Percentiles rank a stretch among this genome's conserved stretches.
Evolutionary conservation across 2,329 filamentous ascomycete species (phyloP).

Genomic region (Beauveria pseudobassiana): DNA sequence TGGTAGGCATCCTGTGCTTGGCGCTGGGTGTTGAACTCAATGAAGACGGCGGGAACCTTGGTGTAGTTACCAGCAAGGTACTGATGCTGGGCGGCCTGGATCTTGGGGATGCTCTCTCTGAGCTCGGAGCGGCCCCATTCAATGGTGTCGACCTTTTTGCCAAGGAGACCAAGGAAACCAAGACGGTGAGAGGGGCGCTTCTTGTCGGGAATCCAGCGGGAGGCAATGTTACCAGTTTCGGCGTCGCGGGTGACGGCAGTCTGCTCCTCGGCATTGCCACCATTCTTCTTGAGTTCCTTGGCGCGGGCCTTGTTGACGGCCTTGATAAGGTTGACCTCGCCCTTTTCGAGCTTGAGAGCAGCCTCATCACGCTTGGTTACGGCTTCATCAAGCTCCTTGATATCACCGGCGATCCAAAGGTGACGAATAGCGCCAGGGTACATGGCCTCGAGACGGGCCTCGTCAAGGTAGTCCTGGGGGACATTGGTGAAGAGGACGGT

Average conservation of each 20-base stretch:
- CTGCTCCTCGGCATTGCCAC: conserved; percentile 18
- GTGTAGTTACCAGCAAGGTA: conserved; percentile 58
- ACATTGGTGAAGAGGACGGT: conserved; percentile 88
- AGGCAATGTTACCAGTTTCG: conserved; percentile 58
- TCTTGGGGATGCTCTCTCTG: conserved; percentile 52
- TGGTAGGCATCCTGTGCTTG: conserved; percentile 84
- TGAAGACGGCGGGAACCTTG: conserved; percentile 71
- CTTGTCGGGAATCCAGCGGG: conserved; percentile 59
- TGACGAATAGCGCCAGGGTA: conserved; percentile 75
- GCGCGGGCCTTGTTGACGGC: conserved; percentile 35
- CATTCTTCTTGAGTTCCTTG: conserved; percentile 28
- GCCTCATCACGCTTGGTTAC: conserved; percentile 69
- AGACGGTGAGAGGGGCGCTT: conserved; percentile 64
- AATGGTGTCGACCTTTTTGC: conserved; percentile 69
- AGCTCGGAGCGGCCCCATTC: conserved; percentile 63
- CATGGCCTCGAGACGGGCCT: conserved; percentile 63
- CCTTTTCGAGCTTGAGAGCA: conserved; percentile 72
- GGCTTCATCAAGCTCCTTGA: conserved; percentile 64
- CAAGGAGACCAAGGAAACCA: conserved; percentile 58
- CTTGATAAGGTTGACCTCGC: conserved; percentile 75
- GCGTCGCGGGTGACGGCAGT: conserved; percentile 46
- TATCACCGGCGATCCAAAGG: conserved; percentile 76
- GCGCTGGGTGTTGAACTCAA: conserved; percentile 77
- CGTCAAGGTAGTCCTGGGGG: conserved; percentile 68
- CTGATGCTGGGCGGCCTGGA: conserved; percentile 55